These are phyloP conservation scores for Yamadazyma atmosphaerica DNA, from an alignment of 1,139 yeast species.

Conservation along the genomic window DNA sequence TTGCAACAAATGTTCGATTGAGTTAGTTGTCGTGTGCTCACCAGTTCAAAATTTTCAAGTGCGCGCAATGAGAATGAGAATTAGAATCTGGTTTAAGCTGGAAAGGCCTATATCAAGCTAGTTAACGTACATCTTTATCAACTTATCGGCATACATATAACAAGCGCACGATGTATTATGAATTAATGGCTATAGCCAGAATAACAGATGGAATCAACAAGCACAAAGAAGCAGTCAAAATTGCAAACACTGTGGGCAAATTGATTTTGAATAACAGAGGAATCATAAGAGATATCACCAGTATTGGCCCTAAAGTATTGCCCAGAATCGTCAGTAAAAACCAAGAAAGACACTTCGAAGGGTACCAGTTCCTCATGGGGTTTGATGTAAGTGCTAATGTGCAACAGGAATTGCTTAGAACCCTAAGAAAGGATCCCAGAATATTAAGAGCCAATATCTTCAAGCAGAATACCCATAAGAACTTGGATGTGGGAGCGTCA, in stretches of 20 bases:
- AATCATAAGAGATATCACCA: constrained; percentile 77
- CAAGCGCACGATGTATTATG: constrained; percentile 88
- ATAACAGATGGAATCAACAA: constrained; percentile 56
- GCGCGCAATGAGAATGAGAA: not conserved
- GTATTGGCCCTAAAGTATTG: constrained; percentile 74
- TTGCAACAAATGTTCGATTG: not conserved
- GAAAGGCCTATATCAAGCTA: too few species aligned
- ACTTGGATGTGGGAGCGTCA: constrained; percentile 56
- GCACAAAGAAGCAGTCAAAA: constrained; percentile 65
- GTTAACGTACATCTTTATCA: too few species aligned
- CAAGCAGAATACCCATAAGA: constrained; percentile 60
- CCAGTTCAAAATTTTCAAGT: not conserved
- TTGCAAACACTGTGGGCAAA: constrained; percentile 80
- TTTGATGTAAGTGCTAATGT: constrained; percentile 87
- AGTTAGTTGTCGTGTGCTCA: not conserved
- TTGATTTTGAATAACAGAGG: constrained; percentile 88
- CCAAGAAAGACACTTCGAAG: constrained; percentile 88
- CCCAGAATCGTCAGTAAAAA: constrained; percentile 84
- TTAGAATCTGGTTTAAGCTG: too few species aligned
- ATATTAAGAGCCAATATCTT: constrained; percentile 76
- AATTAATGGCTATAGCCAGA: constrained; percentile 87
- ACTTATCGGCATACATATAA: too few species aligned
- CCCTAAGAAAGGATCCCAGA: constrained; percentile 86
- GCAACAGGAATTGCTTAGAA: constrained; percentile 80
- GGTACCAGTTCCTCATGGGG: constrained; percentile 80